A percentile compares a stretch with the other conserved stretches of the same genome.
Evolutionary conservation across 176 grass and related monocot species (phyloP).

Genomic region (Carex scoparia): DNA sequence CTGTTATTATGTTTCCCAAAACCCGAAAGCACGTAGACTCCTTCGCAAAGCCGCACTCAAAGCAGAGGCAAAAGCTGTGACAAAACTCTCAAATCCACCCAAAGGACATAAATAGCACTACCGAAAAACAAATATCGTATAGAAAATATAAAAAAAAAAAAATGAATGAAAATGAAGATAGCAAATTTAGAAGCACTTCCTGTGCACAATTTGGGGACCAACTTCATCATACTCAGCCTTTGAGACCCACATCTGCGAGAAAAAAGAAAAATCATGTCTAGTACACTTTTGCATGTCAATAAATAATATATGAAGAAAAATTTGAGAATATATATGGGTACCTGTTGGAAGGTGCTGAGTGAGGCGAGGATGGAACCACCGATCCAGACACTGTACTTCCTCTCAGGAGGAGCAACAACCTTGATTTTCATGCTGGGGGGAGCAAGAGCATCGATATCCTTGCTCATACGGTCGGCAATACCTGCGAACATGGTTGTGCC

Average conservation of each 20-base stretch:
- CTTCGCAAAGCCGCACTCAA: constrained; percentile 18
- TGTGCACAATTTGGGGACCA: constrained; percentile 64
- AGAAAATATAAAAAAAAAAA: not conserved
- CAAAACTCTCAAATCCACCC: constrained; percentile 22
- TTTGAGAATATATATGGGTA: constrained; percentile 20
- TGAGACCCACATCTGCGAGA: constrained; percentile 64
- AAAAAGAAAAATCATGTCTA: not conserved
- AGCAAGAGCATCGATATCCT: constrained; percentile 69
- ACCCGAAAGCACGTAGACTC: constrained; percentile 16
- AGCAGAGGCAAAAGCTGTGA: constrained; percentile 18
- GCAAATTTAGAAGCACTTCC: constrained; percentile 58
- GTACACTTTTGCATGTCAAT: not conserved
- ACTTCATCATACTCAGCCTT: constrained; percentile 70
- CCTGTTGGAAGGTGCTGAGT: constrained; percentile 77
- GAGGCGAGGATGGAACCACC: constrained; percentile 73
- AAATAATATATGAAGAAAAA: not conserved
- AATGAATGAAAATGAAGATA: not conserved
- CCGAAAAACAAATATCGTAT: not conserved
- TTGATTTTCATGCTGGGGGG: constrained; percentile 74
- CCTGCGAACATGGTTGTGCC: constrained; percentile 76
- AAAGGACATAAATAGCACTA: constrained; percentile 11
- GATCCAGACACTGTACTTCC: constrained; percentile 79
- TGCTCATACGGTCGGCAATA: constrained; percentile 82
- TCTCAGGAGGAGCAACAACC: constrained; percentile 55
- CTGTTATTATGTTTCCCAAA: constrained; percentile 13